Evolutionary conservation across 768 basidiomycete genomes (phyloP).

Genomic region (Pleurotus djamor): DNA sequence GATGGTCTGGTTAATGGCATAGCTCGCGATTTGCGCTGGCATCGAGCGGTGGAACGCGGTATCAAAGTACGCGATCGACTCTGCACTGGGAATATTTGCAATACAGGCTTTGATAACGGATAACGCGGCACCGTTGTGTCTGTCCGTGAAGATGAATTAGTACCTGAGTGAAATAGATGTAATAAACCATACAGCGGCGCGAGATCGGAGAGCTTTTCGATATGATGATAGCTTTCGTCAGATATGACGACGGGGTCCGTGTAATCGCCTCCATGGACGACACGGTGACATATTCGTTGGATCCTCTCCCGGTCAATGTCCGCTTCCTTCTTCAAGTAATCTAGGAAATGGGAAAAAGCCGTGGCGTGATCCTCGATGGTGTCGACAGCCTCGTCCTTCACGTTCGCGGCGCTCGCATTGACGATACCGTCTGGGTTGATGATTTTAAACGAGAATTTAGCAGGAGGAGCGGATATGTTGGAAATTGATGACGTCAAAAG

Average conservation of each 20-base stretch:
- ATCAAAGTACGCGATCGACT: slow-evolving; percentile 85
- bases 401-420: slow-evolving; percentile 21
- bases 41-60: slow-evolving; percentile 82
- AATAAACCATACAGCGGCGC: slow-evolving; percentile 63
- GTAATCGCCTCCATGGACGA: slow-evolving; percentile 88
- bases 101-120: slow-evolving; percentile 63
- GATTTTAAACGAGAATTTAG: slow-evolving; percentile 45
- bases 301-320: slow-evolving; percentile 43
- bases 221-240: slow-evolving; percentile 66
- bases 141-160: slow-evolving; percentile 15
- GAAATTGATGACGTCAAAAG: slow-evolving; percentile 51
- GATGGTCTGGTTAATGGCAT: slow-evolving; percentile 67
- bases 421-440: slow-evolving; percentile 9
- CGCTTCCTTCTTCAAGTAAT: slow-evolving; percentile 36
- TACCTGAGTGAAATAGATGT: background rate
- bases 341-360: slow-evolving; percentile 62
- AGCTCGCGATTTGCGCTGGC: slow-evolving; percentile 73
- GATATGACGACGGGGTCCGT: slow-evolving; percentile 68
- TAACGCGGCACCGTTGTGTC: slow-evolving; percentile 63
- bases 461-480: slow-evolving; percentile 56
- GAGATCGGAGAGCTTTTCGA: slow-evolving; percentile 73
- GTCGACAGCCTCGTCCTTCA: slow-evolving; percentile 33
- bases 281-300: slow-evolving; percentile 64
- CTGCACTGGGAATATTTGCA: slow-evolving; percentile 58
- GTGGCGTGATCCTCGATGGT: slow-evolving; percentile 55